Evolutionary conservation across 345 rosid species (phyloP).

Genomic region (Acer yangbiense): DNA sequence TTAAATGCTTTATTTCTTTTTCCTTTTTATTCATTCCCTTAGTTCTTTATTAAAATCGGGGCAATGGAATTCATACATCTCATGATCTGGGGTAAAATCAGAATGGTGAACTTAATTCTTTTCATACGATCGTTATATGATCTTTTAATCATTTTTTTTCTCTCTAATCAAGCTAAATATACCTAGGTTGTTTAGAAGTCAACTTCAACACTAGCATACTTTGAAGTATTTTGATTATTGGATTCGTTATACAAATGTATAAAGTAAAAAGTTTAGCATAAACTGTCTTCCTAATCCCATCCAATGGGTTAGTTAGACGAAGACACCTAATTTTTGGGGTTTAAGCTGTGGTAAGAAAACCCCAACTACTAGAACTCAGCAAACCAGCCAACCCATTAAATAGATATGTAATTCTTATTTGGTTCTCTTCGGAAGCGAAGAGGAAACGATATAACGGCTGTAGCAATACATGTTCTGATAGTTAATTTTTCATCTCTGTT

Average conservation of each 20-base stretch:
- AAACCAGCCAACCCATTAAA: not conserved
- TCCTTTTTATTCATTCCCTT: not conserved
- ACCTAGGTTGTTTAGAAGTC: not conserved
- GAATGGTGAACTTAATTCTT: not conserved
- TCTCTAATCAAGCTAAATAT: not conserved
- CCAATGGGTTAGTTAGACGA: not conserved
- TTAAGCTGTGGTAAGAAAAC: not conserved
- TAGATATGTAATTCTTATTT: not conserved
- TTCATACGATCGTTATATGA: not conserved
- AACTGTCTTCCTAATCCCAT: not conserved
- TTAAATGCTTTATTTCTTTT: not conserved
- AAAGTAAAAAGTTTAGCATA: not conserved
- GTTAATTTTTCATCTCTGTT: constrained; percentile 3
- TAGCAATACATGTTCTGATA: not conserved
- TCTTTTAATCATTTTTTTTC: not conserved
- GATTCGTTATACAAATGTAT: too few relatives aligned
- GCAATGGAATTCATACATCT: not conserved
- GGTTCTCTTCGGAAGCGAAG: not conserved
- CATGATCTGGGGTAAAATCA: not conserved
- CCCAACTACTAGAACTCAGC: not conserved
- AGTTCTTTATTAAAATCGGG: not conserved
- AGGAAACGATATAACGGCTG: not conserved
- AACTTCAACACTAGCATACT: not conserved
- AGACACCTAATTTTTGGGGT: not conserved
- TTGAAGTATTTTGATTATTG: not conserved